Base-by-base conservation (phyloP, 2,329 filamentous ascomycete genomes). In the Aspergillus sp. region DNA sequence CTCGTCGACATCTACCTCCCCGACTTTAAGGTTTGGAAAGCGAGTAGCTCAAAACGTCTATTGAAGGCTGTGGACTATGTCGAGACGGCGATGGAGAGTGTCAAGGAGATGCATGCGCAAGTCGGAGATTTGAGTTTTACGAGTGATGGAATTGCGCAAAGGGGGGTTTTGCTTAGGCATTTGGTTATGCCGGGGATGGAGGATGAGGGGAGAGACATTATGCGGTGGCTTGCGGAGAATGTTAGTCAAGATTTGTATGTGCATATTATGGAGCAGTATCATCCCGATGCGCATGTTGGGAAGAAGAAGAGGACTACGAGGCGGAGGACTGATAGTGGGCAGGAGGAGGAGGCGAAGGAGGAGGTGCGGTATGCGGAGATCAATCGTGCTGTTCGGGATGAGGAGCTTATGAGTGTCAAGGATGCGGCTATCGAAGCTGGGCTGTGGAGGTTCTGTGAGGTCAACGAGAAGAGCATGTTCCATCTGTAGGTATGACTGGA, bases 251-350 rank as follows among this genome's bases (percentile, higher is more conserved):
- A 95, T 74, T 82, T 90, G 48, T 94, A 93, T 76, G 85, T 95
- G 62, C 89, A 96, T 72, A 89, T 96, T 66, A 95, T 95, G 91
- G 91, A 96, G 76, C 92, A 96, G 77, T 95, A 95, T 71, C 88
- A 87, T 64, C 91, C 91, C 0, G 86, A 90, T 65, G 92, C 91
- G 0, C 88, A 96, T 74, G 92, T 96, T 0, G 92, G 92, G 3
- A 94, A 92, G 79, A 79, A 81, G 57, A 86, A 79, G 68, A 79
- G 81, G 60, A 69, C 43, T 45, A 13, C 61, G 13, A 72, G 67
- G 17, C 57, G 17, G 52, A 59, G 8, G 59, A 5, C 11, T 13
- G 15, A 15, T 13, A n/a, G 30, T 6, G 30, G 2, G n/a, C 38
- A 22, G 1, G 66, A 63, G 43, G 65, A 73, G 13, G 68, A 69